Evolutionary conservation across 2,329 filamentous ascomycete species (phyloP).

Genomic region (Didymella sp.): DNA sequence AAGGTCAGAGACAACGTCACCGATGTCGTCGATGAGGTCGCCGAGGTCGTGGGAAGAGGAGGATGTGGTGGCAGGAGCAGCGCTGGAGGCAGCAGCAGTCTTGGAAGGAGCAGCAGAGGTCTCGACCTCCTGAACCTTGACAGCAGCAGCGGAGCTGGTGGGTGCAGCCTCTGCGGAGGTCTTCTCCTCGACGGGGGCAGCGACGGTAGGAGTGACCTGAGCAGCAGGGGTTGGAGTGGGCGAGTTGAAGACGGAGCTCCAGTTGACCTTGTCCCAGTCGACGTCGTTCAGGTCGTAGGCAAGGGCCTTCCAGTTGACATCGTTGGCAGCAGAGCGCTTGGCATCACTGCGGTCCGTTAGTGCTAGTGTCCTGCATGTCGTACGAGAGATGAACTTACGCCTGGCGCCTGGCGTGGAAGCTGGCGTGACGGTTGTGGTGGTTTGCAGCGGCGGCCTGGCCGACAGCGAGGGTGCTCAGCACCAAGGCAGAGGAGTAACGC

Average conservation of each 20-base stretch:
- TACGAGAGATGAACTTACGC: constrained; percentile 32
- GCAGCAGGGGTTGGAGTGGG: constrained; percentile 23
- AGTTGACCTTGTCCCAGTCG: constrained; percentile 40
- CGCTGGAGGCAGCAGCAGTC: neutral
- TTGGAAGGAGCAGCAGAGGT: constrained; percentile 16
- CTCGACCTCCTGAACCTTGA: constrained; percentile 18
- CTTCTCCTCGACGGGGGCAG: constrained; percentile 8
- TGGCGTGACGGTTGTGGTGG: constrained; percentile 44
- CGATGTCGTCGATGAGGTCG: constrained; percentile 12
- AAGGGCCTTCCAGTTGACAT: constrained; percentile 43
- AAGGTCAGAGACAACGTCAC: constrained; percentile 27
- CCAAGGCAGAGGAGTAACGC: constrained; percentile 47
- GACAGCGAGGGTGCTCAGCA: constrained; percentile 48
- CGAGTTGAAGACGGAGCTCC: constrained; percentile 29
- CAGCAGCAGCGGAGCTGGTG: constrained; percentile 11
- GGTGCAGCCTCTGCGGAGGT: constrained; percentile 16
- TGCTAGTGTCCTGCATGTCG: neutral
- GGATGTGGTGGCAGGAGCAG: constrained; percentile 10
- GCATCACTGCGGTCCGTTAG: constrained; percentile 28
- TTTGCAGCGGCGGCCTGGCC: constrained; percentile 45
- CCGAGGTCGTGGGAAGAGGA: constrained; percentile 10
- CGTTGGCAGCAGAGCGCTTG: constrained; percentile 35
- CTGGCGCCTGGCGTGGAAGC: constrained; percentile 47
- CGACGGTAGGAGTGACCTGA: constrained; percentile 7
- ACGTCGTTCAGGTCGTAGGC: constrained; percentile 37